A percentile compares a stretch with the other conserved stretches of the same genome.
Evolutionary conservation across 805 yeast species (phyloP).

Genomic region (Pichia manshurica): DNA sequence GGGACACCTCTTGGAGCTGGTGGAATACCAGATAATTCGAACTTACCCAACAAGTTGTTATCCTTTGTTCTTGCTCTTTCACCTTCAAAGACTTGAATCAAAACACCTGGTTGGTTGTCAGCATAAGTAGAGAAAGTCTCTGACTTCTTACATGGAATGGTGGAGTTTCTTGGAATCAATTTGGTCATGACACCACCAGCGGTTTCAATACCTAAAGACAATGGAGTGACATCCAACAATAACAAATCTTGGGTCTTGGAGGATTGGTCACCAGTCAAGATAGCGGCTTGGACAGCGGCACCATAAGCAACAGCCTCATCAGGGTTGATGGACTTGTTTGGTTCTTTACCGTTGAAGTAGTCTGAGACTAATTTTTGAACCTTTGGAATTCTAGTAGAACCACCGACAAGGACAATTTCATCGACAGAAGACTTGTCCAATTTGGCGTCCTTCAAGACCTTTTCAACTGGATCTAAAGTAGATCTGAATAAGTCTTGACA

Average conservation of each 20-base stretch:
- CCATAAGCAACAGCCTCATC: constrained; percentile 99
- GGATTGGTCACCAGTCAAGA: constrained; percentile 91
- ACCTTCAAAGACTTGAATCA: constrained; percentile 74
- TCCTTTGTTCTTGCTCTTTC: constrained; percentile 75
- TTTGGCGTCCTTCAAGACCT: constrained; percentile 85
- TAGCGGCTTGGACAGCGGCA: constrained; percentile 98
- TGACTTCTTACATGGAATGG: constrained; percentile 70
- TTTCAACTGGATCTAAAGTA: constrained; percentile 91
- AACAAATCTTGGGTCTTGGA: constrained; percentile 93
- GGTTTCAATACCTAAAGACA: constrained; percentile 78
- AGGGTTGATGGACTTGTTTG: constrained; percentile 93
- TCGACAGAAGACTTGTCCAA: constrained; percentile 84
- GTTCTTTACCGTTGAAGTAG: constrained; percentile 96
- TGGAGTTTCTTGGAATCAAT: constrained; percentile 68
- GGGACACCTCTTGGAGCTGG: constrained; percentile 76
- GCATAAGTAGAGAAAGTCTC: constrained; percentile 77
- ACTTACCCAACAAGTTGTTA: constrained; percentile 71
- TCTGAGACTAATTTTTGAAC: constrained; percentile 93
- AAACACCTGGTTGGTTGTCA: constrained; percentile 81
- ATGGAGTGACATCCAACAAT: constrained; percentile 93
- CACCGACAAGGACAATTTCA: constrained; percentile 95
- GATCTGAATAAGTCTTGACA: constrained; percentile 93
- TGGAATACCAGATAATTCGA: constrained; percentile 66
- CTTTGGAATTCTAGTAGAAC: constrained; percentile 97
- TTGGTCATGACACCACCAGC: constrained; percentile 82